Evolutionary conservation across 768 basidiomycete genomes (phyloP).

Genomic region (Lentinus brumalis): DNA sequence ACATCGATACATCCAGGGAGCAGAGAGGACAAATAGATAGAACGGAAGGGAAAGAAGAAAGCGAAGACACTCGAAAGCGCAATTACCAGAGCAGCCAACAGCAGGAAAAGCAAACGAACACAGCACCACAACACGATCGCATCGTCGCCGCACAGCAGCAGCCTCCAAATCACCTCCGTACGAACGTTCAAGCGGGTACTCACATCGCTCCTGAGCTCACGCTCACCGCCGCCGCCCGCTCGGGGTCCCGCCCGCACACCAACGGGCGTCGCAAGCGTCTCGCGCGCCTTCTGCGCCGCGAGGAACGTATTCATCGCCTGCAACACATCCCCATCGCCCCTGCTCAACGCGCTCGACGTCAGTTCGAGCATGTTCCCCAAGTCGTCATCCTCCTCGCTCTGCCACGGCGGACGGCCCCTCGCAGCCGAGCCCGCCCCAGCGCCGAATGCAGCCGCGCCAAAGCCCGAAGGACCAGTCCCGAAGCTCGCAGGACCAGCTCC

Average conservation of each 20-base stretch:
- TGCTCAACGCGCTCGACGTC: conserved; percentile 10
- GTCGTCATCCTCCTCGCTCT: conserved; percentile 10
- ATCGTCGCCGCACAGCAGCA: neutral
- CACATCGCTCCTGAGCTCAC: neutral
- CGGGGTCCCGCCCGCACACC: conserved; percentile 7
- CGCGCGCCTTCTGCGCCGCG: conserved; percentile 19
- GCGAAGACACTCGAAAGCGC: conserved; percentile 1
- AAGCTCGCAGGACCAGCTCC: conserved; percentile 1
- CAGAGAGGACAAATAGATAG: neutral
- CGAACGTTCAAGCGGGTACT: neutral
- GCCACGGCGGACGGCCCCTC: conserved; percentile 2
- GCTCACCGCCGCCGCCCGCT: conserved; percentile 4
- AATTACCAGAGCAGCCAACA: neutral
- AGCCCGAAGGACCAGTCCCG: neutral
- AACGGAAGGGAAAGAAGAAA: neutral
- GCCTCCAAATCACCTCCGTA: neutral
- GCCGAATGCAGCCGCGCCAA: neutral
- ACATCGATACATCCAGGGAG: neutral
- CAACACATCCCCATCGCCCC: conserved; percentile 17
- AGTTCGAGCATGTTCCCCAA: conserved; percentile 15
- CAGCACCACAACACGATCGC: neutral
- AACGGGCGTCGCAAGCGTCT: conserved; percentile 18
- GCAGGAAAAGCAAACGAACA: conserved; percentile 1
- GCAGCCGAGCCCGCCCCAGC: neutral
- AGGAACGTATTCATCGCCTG: conserved; percentile 17